Conservation (phyloP, 2,329 filamentous ascomycete species). For the Tothia fuscella region DNA sequence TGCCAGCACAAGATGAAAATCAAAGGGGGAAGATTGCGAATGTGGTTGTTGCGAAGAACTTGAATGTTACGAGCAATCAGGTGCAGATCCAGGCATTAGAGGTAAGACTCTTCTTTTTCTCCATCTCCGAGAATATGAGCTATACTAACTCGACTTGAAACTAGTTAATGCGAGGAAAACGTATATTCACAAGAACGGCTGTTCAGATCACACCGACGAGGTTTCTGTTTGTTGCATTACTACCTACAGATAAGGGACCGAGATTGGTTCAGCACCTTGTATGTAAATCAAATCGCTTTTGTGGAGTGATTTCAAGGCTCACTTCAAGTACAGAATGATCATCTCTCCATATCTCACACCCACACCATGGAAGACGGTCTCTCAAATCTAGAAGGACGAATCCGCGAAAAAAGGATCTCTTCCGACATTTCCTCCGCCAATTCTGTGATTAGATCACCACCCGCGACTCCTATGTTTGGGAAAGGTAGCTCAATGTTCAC, state of each 20-base stretch:
- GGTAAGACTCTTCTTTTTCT: conserved; percentile 26
- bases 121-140: neutral
- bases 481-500: conserved; percentile 14
- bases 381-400: too few species aligned
- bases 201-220: conserved; percentile 62
- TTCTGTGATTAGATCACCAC: conserved; percentile 26
- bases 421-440: conserved; percentile 23
- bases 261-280: conserved; percentile 31
- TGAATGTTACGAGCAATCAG: conserved; percentile 58
- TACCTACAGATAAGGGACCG: conserved; percentile 29
- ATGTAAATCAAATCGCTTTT: conserved; percentile 15
- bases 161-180: conserved; percentile 65
- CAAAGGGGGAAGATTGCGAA: conserved; percentile 49
- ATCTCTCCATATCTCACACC: conserved; percentile 79
- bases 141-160: neutral
- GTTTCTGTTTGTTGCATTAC: conserved; percentile 71
- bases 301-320: conserved; percentile 20
- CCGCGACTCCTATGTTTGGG: conserved; percentile 11
- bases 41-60: conserved; percentile 68
- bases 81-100: conserved; percentile 73
- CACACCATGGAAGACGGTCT: conserved; percentile 54
- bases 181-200: conserved; percentile 63
- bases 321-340: conserved; percentile 58
- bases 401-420: too few species aligned
- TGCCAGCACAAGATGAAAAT: too few species aligned